A percentile compares a stretch with the other conserved stretches of the same genome.
phyloP scores from a whole-genome alignment of 495 filamentous ascomycete species.

The Filosporella fistucella region DNA sequence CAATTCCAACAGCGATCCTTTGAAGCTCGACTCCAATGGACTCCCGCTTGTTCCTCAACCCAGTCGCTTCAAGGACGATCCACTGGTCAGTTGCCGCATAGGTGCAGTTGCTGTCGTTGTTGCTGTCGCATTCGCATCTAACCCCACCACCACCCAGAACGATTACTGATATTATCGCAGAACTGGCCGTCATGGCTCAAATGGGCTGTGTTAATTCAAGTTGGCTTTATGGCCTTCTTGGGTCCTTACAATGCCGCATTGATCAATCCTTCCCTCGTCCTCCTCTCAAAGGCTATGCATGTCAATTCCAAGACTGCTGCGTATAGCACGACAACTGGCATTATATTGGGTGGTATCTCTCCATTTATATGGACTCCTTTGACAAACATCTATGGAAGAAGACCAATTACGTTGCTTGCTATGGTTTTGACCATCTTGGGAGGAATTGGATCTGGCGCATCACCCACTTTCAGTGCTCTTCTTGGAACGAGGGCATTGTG shows the following conservation, averaged over 20 bases:
- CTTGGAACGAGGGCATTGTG: constrained; percentile 19
- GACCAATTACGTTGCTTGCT: constrained; percentile 23
- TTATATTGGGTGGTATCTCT: constrained; percentile 24
- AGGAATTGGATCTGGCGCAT: constrained; percentile 21
- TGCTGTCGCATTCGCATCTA: not conserved
- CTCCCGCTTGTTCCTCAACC: constrained; percentile 27
- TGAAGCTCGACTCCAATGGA: constrained; percentile 23
- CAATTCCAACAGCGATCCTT: no score
- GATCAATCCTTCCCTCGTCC: constrained; percentile 21
- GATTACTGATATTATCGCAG: constrained; percentile 6
- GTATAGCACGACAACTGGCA: constrained; percentile 25
- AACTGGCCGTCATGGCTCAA: constrained; percentile 27
- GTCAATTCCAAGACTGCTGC: constrained; percentile 18
- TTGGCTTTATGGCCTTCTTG: constrained; percentile 26
- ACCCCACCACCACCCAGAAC: not conserved
- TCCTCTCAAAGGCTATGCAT: constrained; percentile 17
- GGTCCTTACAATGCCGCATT: constrained; percentile 24
- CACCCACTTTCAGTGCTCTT: constrained; percentile 16
- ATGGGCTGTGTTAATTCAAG: constrained; percentile 26
- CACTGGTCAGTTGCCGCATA: constrained; percentile 20
- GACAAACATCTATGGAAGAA: constrained; percentile 22
- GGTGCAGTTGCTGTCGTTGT: not conserved
- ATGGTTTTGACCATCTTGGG: constrained; percentile 23
- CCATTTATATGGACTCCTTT: constrained; percentile 23
- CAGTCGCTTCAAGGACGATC: constrained; percentile 29